Evolutionary conservation across 176 grass and related monocot genomes (phyloP).

Genomic region (Aegilops longissima): DNA sequence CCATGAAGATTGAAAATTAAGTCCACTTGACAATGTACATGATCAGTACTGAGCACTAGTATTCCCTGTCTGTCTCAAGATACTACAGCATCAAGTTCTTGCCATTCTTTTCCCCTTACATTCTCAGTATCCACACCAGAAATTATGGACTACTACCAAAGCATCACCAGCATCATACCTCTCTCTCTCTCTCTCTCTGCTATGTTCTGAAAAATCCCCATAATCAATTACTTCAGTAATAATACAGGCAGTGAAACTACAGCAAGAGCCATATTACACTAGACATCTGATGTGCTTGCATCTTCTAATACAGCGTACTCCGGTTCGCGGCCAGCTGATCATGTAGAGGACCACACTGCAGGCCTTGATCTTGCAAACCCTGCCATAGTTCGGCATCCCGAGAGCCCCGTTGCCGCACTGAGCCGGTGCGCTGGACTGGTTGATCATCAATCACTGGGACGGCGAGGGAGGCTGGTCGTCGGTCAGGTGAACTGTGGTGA

Average conservation of each 20-base stretch:
- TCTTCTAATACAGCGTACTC: slow-evolving; percentile 35
- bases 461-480: slow-evolving; percentile 53
- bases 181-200: slow-evolving; percentile 27
- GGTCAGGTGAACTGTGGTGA: slow-evolving; percentile 66
- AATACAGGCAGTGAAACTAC: slow-evolving; percentile 47
- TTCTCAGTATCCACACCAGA: slow-evolving; percentile 6
- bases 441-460: slow-evolving; percentile 48
- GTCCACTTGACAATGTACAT: slow-evolving; percentile 36
- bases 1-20: slow-evolving; percentile 35
- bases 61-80: slow-evolving; percentile 27
- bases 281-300: slow-evolving; percentile 14
- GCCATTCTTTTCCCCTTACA: slow-evolving; percentile 18
- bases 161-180: slow-evolving; percentile 15
- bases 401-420: slow-evolving; percentile 1
- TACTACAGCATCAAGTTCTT: slow-evolving; percentile 37
- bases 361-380: slow-evolving; percentile 48
- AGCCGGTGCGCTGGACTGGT: slow-evolving; percentile 39
- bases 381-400: slow-evolving; percentile 19
- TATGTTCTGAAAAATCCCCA: slow-evolving; percentile 28
- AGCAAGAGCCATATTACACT: slow-evolving; percentile 42
- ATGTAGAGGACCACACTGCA: slow-evolving; percentile 45
- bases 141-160: slow-evolving; percentile 29
- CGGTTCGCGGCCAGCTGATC: slow-evolving; percentile 30
- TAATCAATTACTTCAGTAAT: slow-evolving; percentile 52
- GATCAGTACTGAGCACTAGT: slow-evolving; percentile 27